Evolutionary conservation across 352 stramenopile genomes (phyloP), one percentile per base, ranked within the genome.

Genomic region (Phytophthora agathidicida): DNA sequence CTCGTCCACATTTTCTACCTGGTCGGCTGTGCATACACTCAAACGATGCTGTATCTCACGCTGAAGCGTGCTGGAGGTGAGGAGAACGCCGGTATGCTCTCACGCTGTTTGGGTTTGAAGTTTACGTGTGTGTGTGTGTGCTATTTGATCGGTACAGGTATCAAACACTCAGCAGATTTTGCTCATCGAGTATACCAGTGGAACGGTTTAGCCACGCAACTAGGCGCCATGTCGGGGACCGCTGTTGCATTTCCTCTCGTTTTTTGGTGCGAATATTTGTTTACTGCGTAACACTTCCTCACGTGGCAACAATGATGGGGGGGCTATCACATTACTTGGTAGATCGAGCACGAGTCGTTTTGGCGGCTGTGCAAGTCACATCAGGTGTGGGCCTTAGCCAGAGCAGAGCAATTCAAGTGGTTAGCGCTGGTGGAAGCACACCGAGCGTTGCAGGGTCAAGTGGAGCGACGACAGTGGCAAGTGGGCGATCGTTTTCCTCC

Each of bases 1-100:
- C 31, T 73, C 8, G 59, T 61, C 17, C 80, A 91, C 35, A 65
- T 87, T 9, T 42, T 52, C n/a, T 91, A 81, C 53, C 65, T 91
- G 16, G 64, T 77, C 14, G 45, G 77, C 7, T 88, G 80, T 43
- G 67, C 79, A 1, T 91, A 89, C 68, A 87, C 82, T 3, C 79
- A 91, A 54, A 91, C 82, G 7, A 91, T 89, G 79, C 64, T 88
- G 16, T 91, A 83, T 49, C 54, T 87, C 13, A 88, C 75, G 1
- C 65, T 91, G 38, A 88, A 91, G 61, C 79, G 75, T 17, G 49
- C 66, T 43, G 78, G 62, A 31, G 37, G 76, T 86, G 44, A 14
- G 65, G 38, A 7, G 9, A 30, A 10, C 1, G 14, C 31, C 11
- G 8, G 11, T 28, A 8, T 36, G 32, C 17, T 35, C 30, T 33